Evolutionary conservation across 2,329 filamentous ascomycete species (phyloP).

Genomic region (Hypoxylon sp.): DNA sequence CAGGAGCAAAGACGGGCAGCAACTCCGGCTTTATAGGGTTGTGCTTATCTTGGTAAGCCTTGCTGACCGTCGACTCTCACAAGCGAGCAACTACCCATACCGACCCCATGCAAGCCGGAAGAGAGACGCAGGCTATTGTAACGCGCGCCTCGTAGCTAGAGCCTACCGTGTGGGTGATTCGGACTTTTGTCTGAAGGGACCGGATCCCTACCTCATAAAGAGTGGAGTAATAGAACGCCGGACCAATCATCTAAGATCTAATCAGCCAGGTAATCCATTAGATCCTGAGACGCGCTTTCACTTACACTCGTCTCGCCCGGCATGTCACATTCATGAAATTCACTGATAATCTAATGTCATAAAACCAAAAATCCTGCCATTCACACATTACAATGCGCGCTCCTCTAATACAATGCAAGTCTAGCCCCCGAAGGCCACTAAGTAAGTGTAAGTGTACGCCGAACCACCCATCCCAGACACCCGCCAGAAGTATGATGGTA

Average conservation of each 20-base stretch:
- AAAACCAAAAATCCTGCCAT: conserved; percentile 1
- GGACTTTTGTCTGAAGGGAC: background rate
- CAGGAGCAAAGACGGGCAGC: background rate
- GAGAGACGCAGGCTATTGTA: conserved; percentile 3
- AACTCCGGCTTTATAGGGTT: conserved; percentile 25
- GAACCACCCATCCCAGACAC: conserved; percentile 2
- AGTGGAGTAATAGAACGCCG: background rate
- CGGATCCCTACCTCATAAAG: background rate
- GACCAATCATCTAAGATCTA: conserved; percentile 21
- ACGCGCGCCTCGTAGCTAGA: conserved; percentile 2
- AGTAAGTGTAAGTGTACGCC: conserved; percentile 20
- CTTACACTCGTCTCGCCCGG: background rate
- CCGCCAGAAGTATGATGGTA: conserved; percentile 25
- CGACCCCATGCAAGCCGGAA: background rate
- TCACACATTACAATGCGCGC: conserved; percentile 24
- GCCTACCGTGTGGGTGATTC: conserved; percentile 14
- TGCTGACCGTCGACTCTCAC: conserved; percentile 1
- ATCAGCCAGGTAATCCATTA: conserved; percentile 7
- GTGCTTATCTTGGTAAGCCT: conserved; percentile 11
- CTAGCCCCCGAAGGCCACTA: conserved; percentile 10
- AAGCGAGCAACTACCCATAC: conserved; percentile 9
- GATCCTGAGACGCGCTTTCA: background rate
- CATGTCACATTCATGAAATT: background rate
- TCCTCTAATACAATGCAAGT: conserved; percentile 20
- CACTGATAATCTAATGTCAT: background rate